A percentile compares a stretch with the other conserved stretches of the same genome.
phyloP scores from a whole-genome alignment of 305 asterid genomes.

The Fraxinus floribunda region DNA sequence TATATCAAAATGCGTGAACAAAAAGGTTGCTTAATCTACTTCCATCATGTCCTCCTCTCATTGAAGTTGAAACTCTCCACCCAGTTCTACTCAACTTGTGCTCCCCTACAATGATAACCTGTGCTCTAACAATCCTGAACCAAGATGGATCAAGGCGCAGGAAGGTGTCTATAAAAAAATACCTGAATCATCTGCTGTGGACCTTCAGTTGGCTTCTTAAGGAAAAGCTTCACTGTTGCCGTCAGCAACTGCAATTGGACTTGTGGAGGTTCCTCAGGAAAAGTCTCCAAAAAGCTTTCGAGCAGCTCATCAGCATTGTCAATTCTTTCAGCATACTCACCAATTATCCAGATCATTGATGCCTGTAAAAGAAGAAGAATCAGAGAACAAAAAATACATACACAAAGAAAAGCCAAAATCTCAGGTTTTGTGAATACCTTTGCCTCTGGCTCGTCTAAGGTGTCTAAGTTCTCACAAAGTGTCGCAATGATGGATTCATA shows the following conservation, averaged over 20 bases:
- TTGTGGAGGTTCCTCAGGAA: constrained; percentile 98
- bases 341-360: constrained; percentile 99
- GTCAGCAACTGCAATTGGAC: constrained; percentile 96
- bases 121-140: constrained; percentile 11
- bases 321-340: constrained; percentile 99
- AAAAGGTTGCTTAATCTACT: not conserved
- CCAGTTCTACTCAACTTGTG: not conserved
- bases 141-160: constrained; percentile 15
- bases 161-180: constrained; percentile 12
- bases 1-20: not conserved
- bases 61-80: not conserved
- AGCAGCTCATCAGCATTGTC: constrained; percentile 99
- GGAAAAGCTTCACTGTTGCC: constrained; percentile 97
- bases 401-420: constrained; percentile 19
- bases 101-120: not conserved
- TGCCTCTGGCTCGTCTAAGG: constrained; percentile 99
- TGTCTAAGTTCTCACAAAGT: constrained; percentile 97
- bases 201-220: constrained; percentile 98
- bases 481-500: constrained; percentile 99
- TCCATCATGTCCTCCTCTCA: not conserved
- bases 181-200: constrained; percentile 99
- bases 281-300: constrained; percentile 96
- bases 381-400: constrained; percentile 19
- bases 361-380: constrained; percentile 56
- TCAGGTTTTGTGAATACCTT: constrained; percentile 56